phyloP scores from a whole-genome alignment of 2,329 filamentous ascomycete genomes.

The Paraconiothyrium brasiliense region DNA sequence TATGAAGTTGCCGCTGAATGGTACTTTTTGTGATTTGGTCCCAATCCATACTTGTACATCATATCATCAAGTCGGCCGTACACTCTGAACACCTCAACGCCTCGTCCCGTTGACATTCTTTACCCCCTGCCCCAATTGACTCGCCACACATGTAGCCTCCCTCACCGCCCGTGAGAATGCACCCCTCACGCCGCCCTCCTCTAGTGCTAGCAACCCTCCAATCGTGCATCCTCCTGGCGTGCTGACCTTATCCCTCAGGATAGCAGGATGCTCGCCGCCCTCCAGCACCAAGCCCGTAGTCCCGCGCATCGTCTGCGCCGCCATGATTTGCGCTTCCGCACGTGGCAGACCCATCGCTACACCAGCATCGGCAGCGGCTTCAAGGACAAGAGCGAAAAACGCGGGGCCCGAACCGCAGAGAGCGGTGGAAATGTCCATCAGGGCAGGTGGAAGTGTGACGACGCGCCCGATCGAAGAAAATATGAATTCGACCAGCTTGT shows the following conservation, averaged over 20 bases:
- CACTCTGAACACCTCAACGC: slow-evolving; percentile 20
- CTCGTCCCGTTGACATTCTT: slow-evolving; percentile 58
- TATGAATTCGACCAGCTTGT: slow-evolving; percentile 75
- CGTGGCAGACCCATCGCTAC: slow-evolving; percentile 81
- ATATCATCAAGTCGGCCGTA: too few relatives aligned
- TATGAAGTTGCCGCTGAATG: too few relatives aligned
- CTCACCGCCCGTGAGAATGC: slow-evolving; percentile 73
- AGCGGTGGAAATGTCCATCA: slow-evolving; percentile 78
- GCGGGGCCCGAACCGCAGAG: slow-evolving; percentile 79
- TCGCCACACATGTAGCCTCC: slow-evolving; percentile 75
- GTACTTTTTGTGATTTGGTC: too few relatives aligned
- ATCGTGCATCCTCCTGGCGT: slow-evolving; percentile 83
- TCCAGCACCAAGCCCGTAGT: slow-evolving; percentile 73
- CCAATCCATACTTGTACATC: too few relatives aligned
- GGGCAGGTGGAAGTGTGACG: slow-evolving; percentile 70
- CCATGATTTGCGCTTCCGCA: slow-evolving; percentile 78
- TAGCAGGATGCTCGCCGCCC: slow-evolving; percentile 75
- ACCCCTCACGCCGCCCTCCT: slow-evolving; percentile 76
- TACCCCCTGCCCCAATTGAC: slow-evolving; percentile 68
- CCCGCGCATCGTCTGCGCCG: slow-evolving; percentile 80
- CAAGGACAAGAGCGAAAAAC: slow-evolving; percentile 78
- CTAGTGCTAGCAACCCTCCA: slow-evolving; percentile 75
- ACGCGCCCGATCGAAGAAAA: slow-evolving; percentile 79
- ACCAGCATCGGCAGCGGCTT: slow-evolving; percentile 78
- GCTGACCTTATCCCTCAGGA: slow-evolving; percentile 78